Evolutionary conservation across 2,329 filamentous ascomycete genomes (phyloP).

Genomic region (Epichloe hybrida): DNA sequence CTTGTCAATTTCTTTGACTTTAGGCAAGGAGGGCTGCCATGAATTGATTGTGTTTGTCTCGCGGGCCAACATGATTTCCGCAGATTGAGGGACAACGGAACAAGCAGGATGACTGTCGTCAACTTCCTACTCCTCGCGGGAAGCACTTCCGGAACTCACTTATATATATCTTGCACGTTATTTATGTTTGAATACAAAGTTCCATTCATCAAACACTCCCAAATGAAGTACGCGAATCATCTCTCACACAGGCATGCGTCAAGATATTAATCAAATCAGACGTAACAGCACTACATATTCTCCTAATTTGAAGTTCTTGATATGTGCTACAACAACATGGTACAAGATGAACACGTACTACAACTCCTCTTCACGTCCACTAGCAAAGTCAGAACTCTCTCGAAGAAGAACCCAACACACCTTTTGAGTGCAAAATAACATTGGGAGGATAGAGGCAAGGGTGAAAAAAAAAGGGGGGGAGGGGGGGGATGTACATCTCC

Average conservation of each 20-base stretch:
- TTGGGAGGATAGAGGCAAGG: not conserved
- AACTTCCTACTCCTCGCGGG: slow-evolving; percentile 24
- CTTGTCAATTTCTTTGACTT: not conserved
- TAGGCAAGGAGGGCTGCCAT: not conserved
- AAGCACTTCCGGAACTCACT: slow-evolving; percentile 12
- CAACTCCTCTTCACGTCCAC: not conserved
- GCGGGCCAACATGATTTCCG: slow-evolving; percentile 12
- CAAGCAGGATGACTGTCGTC: slow-evolving; percentile 51
- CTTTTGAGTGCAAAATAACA: not conserved
- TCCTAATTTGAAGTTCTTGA: no score
- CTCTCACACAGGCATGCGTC: no score
- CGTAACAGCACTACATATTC: no score
- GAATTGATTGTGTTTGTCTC: not conserved
- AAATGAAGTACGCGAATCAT: not conserved
- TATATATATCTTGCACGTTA: not conserved
- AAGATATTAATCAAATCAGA: no score
- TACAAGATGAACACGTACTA: not conserved
- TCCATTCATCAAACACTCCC: not conserved
- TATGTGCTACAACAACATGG: slow-evolving; percentile 3
- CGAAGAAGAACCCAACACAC: not conserved
- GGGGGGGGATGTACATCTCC: not conserved
- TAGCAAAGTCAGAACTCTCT: not conserved
- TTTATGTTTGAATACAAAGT: slow-evolving; percentile 1
- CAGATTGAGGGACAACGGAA: slow-evolving; percentile 46
- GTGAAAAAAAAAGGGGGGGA: not conserved